Conservation (phyloP, 345 rosid genomes). For the Hirschfeldia incana region DNA sequence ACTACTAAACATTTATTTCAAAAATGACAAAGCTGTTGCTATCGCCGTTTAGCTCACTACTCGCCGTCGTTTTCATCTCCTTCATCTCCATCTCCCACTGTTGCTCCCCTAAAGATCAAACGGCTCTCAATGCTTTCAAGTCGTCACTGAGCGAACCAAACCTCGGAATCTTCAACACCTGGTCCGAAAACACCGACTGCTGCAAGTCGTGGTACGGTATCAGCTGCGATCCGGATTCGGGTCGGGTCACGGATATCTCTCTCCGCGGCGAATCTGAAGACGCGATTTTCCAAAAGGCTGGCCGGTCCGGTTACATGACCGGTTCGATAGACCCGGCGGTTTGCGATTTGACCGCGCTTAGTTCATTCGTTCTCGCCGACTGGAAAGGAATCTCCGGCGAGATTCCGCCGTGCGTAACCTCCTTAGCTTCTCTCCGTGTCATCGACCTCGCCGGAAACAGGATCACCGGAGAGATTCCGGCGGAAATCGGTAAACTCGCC, state of each 20-base stretch:
- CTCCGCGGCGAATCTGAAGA: conserved; percentile 97
- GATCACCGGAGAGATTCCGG: conserved; percentile 69
- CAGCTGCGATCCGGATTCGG: conserved; percentile 69
- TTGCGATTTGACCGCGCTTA: conserved; percentile 62
- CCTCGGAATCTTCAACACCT: conserved; percentile 72
- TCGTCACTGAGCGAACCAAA: conserved; percentile 67
- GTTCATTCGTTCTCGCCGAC: conserved; percentile 68
- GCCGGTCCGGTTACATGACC: conserved; percentile 81
- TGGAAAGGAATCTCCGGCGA: conserved; percentile 84
- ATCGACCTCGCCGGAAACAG: conserved; percentile 79
- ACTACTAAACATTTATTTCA: background rate
- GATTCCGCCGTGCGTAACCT: conserved; percentile 63
- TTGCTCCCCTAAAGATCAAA: conserved; percentile 60
- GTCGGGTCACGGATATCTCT: conserved; percentile 68
- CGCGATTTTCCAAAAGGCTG: conserved; percentile 68
- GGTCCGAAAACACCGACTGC: conserved; percentile 67
- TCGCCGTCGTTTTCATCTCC: conserved; percentile 38
- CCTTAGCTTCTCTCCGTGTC: conserved; percentile 66
- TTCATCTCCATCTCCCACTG: conserved; percentile 39
- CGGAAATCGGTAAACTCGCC: conserved; percentile 61
- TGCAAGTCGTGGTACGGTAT: conserved; percentile 79
- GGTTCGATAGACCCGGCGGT: conserved; percentile 76
- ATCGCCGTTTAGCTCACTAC: conserved; percentile 28
- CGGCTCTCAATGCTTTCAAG: conserved; percentile 60
- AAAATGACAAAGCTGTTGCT: conserved; percentile 35